Conservation (phyloP, 2,329 filamentous ascomycete species). For the Claviceps quebecensis region DNA sequence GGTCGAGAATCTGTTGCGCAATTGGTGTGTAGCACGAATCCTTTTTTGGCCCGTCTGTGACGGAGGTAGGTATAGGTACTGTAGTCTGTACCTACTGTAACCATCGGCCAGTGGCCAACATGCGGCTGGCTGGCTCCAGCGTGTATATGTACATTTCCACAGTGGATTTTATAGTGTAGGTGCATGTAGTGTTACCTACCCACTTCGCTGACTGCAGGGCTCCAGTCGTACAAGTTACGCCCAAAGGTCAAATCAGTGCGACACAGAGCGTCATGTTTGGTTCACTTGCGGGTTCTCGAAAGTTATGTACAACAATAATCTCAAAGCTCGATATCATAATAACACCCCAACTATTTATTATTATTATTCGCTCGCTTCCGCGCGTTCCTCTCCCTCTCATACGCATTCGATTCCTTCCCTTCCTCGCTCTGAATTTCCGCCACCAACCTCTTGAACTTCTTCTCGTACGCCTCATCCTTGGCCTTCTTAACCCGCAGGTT, state of each 20-base stretch:
- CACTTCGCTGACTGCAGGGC: too few relatives aligned
- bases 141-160: background rate
- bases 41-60: too few relatives aligned
- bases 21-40: background rate
- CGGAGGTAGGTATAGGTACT: too few relatives aligned
- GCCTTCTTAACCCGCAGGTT: constrained; percentile 85
- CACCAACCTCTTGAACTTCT: constrained; percentile 83
- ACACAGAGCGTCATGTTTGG: background rate
- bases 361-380: constrained; percentile 53
- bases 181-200: background rate
- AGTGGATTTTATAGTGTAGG: background rate
- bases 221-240: too few relatives aligned
- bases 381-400: constrained; percentile 71
- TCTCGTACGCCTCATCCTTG: constrained; percentile 85
- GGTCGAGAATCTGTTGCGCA: background rate
- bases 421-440: constrained; percentile 95
- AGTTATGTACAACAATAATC: background rate
- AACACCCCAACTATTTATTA: constrained; percentile 21
- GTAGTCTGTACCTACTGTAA: too few relatives aligned
- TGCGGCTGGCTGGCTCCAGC: background rate
- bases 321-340: background rate
- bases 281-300: too few relatives aligned
- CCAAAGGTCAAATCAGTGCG: background rate
- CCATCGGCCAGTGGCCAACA: constrained; percentile 1
- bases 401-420: constrained; percentile 70